Evolutionary conservation across 345 rosid species (phyloP).

Genomic region (Eucalyptus tenuipes): DNA sequence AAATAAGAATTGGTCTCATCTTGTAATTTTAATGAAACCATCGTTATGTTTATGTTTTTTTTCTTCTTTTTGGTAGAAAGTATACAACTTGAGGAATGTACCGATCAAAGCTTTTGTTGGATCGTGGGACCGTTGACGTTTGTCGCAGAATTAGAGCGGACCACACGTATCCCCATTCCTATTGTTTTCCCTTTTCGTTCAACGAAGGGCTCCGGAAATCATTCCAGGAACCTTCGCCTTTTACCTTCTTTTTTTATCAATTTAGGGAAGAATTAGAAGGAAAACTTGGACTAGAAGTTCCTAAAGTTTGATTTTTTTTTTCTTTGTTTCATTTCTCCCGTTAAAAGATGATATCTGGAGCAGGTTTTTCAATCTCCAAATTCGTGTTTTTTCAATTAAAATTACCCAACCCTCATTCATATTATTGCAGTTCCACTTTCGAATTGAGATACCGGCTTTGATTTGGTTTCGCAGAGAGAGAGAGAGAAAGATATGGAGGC

Average conservation of each 20-base stretch:
- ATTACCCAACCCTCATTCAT: background rate
- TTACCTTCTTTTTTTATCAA: background rate
- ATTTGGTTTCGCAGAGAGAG: background rate
- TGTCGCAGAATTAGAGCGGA: background rate
- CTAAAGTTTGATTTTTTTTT: background rate
- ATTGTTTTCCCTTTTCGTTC: background rate
- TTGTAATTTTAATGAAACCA: background rate
- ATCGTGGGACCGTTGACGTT: background rate
- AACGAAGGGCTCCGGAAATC: background rate
- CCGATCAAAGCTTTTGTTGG: background rate
- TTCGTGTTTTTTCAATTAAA: background rate
- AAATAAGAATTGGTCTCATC: background rate
- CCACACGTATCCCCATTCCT: background rate
- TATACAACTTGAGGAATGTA: background rate
- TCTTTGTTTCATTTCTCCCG: background rate
- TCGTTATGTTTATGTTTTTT: too few relatives aligned
- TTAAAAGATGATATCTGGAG: background rate
- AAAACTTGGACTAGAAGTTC: background rate
- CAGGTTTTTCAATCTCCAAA: background rate
- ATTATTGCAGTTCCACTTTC: background rate
- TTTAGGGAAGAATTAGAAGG: background rate
- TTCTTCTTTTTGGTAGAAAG: background rate
- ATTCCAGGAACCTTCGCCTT: background rate
- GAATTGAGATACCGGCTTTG: background rate
- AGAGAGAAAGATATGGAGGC: background rate